Evolutionary conservation across 108 stramenopile genomes (phyloP).

Genomic region (Schizochytrium sp.): DNA sequence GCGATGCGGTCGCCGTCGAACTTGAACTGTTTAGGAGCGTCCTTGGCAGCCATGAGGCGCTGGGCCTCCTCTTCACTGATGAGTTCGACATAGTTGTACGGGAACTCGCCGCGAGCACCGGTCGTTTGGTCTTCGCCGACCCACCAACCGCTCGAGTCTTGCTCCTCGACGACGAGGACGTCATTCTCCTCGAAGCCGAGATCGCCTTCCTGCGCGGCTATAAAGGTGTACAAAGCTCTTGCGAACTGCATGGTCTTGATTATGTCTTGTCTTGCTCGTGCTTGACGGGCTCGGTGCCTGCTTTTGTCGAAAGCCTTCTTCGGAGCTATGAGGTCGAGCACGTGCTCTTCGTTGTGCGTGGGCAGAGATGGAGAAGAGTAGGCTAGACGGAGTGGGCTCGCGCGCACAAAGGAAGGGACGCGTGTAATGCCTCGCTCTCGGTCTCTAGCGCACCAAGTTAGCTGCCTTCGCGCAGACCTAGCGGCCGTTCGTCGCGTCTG

Average conservation of each 20-base stretch:
- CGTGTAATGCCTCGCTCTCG: too few species aligned
- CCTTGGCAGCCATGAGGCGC: neutral
- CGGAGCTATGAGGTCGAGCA: too few species aligned
- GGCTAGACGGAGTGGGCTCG: too few species aligned
- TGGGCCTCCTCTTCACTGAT: neutral
- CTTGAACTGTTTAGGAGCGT: neutral
- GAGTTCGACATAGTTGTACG: neutral
- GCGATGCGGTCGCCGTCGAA: neutral
- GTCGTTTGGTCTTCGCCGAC: neutral
- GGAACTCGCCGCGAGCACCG: neutral
- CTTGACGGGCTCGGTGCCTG: neutral
- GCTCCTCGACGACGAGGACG: slow-evolving; percentile 31
- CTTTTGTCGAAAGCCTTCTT: too few species aligned
- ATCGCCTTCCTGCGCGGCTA: slow-evolving; percentile 34
- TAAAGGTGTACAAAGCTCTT: slow-evolving; percentile 35
- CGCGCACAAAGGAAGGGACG: too few species aligned
- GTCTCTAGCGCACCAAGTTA: too few species aligned
- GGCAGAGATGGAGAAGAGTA: too few species aligned
- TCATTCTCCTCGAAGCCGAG: slow-evolving; percentile 34
- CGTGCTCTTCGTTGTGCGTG: too few species aligned
- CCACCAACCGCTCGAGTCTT: slow-evolving; percentile 13
- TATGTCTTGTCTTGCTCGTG: neutral
- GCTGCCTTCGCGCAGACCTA: too few species aligned
- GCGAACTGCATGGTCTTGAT: neutral
- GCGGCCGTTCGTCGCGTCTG: too few species aligned